A percentile compares a stretch with the other conserved stretches of the same genome.
These are phyloP conservation scores for Oehlia diaphana DNA, from an alignment of 192 early-diverging fungal species.

Conservation along the genomic window DNA sequence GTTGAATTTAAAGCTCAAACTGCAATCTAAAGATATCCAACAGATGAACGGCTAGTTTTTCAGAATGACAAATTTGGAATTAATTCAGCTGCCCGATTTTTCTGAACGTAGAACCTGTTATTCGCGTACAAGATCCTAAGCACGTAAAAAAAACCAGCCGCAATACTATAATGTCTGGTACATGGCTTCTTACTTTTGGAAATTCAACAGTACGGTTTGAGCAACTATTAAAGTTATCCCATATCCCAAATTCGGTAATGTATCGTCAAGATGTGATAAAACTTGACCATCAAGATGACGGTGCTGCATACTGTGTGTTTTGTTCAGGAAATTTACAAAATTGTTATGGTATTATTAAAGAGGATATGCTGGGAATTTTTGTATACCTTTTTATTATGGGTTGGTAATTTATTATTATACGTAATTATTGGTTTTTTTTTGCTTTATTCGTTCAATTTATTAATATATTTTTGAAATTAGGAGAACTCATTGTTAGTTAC, in stretches of 20 bases:
- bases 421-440: too few species aligned
- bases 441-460: too few species aligned
- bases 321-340: background rate
- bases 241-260: background rate
- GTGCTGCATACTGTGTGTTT: background rate
- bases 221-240: background rate
- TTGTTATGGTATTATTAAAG: too few species aligned
- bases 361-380: background rate
- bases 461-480: background rate
- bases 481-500: background rate
- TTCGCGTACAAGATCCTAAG: background rate
- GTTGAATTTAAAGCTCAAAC: background rate
- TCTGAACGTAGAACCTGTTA: background rate
- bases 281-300: background rate
- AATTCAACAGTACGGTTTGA: background rate
- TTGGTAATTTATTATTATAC: too few species aligned
- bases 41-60: background rate
- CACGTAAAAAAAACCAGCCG: background rate
- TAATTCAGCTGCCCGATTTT: background rate
- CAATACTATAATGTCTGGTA: background rate
- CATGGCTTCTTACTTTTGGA: background rate
- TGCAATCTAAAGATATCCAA: background rate
- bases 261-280: background rate
- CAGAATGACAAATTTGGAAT: background rate
- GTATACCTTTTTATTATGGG: background rate